Base-by-base conservation (phyloP, 345 rosid species). In the Theobroma cacao region DNA sequence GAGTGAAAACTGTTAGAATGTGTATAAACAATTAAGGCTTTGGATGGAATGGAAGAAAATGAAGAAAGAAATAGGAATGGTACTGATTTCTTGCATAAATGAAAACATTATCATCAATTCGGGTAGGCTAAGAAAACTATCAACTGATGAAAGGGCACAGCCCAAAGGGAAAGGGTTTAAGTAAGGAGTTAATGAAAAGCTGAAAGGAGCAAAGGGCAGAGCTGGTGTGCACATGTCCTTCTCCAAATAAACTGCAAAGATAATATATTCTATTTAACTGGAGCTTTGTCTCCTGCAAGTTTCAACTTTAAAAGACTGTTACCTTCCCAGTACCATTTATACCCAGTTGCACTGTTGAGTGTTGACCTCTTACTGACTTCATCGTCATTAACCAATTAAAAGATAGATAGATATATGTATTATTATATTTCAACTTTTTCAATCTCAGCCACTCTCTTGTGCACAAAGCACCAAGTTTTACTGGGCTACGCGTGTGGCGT, bases 401-500 rank as follows among this genome's bases (percentile, higher is more conserved):
- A n/a, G n/a, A n/a, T n/a, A n/a, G n/a, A n/a, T n/a, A n/a, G n/a
- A n/a, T n/a, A n/a, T n/a, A n/a, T n/a, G n/a, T n/a, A n/a, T n/a
- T n/a, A n/a, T n/a, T n/a, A n/a, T n/a, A n/a, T n/a, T n/a, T n/a
- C n/a, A 18, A 41, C 33, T 28, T 38, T 62, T 20, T 26, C 40
- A 13, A 26, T 43, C 28, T 28, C 22, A 30, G 43, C 59, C 53
- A 69, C 24, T 38, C n/a, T 24, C 26, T 40, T 2, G 15, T 30
- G 84, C 94, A 84, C 92, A 76, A 74, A 89, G 89, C 89, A 88
- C 90, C 59, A 86, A 56, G 90, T 75, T 70, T 71, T 77, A 53
- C 74, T 31, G 66, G 62, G 86, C n/a, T 66, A 69, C 79, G 88
- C 88, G 82, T 81, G 87, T 81, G 86, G 85, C 81, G 78, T 80